Evolutionary conservation across 495 filamentous ascomycete genomes (phyloP).

Genomic region (Cetradonia linearis): DNA sequence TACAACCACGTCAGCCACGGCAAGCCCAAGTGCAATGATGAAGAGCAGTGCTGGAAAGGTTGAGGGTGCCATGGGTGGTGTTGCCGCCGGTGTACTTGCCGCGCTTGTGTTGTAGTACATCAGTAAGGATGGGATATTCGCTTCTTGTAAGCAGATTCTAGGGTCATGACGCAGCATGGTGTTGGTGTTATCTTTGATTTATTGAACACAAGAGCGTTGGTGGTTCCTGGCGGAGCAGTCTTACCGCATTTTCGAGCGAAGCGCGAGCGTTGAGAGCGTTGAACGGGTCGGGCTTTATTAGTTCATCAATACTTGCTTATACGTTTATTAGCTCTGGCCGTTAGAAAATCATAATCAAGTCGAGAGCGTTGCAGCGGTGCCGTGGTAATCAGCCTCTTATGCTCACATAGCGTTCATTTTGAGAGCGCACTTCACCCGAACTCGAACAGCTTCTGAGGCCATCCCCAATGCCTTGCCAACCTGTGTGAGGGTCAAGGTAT

Average conservation of each 20-base stretch:
- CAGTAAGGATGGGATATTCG: background rate
- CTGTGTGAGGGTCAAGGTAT: too few relatives aligned
- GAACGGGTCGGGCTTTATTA: background rate
- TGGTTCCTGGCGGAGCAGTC: background rate
- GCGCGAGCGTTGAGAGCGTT: slow-evolving; percentile 2
- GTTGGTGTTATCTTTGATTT: slow-evolving; percentile 3
- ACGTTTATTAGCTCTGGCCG: background rate
- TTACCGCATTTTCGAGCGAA: background rate
- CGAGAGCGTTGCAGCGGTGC: background rate
- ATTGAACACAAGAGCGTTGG: background rate
- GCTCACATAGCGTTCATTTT: background rate
- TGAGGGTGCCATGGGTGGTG: slow-evolving; percentile 6
- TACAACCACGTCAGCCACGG: slow-evolving; percentile 18
- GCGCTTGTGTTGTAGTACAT: background rate
- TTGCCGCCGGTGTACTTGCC: slow-evolving; percentile 11
- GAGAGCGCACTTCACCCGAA: background rate
- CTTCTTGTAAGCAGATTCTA: background rate
- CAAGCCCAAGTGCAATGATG: background rate
- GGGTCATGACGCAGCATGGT: slow-evolving; percentile 8
- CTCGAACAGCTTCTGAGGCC: background rate
- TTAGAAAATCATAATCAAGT: background rate
- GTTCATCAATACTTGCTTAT: background rate
- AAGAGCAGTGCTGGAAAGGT: background rate
- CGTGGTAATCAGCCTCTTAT: background rate
- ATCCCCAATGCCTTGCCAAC: too few relatives aligned